Base-by-base conservation (phyloP, 192 early-diverging fungal genomes). In the Linnemannia exigua region DNA sequence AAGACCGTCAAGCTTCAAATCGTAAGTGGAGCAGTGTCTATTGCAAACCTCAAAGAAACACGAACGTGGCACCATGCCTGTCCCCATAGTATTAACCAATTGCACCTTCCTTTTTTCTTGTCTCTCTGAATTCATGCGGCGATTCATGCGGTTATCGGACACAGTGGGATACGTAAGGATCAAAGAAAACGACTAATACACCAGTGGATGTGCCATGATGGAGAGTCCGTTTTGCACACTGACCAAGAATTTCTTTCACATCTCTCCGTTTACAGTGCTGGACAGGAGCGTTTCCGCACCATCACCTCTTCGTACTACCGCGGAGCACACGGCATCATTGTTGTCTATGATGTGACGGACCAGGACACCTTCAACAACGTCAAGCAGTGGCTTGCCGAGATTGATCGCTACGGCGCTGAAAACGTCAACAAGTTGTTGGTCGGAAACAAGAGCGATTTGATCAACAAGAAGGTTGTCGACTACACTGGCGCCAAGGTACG, bases 1-100 rank as follows among this genome's bases (percentile, higher is more conserved):
- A 99, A 99, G 89, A 98, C 97, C 51, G 97, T 99, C 47, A 99
- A 99, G 90, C 91, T 99, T 66, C 97, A 98, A 88, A 98, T 99
- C 83, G 95, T 96, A 94, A 67, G 92, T 87, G 19, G 66, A 17
- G 33, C 76, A 44, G 51, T 61, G 35, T 28, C 52, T 58, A 11
- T 28, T 28, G 1, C 8, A 11, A 25, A 25, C 28, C 31, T 25
- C 28, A 63, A 63, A 25, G 28, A 63, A 63, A 25, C 58, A 12
- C 28, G 2, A 63, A 33, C 28, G 28, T 63, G 58, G 58, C 28
- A 3, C 58, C 14, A 31, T 63, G 3, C 12, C 14, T 31, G 58
- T 16, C 14, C 25, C 31, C 58, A 31, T 63, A 31, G n/a, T 1
- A 11, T 25, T 63, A 63, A 63, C 58, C 28, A 20, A 33, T 51